Conservation (phyloP, 2,329 filamentous ascomycete species). For the Aspergillus awamori region DNA sequence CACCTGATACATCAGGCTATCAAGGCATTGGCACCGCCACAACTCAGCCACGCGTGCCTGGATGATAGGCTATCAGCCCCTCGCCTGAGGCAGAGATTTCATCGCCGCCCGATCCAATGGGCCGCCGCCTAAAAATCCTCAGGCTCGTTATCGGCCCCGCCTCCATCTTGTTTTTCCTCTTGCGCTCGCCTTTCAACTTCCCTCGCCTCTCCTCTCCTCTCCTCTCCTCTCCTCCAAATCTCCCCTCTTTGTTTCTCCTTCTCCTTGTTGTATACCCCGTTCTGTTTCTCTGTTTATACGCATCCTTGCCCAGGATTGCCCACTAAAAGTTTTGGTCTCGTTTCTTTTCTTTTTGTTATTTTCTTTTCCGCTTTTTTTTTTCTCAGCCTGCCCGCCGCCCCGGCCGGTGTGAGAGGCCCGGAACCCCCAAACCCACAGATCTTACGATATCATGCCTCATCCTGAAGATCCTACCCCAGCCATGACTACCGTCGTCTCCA, state of each 20-base stretch:
- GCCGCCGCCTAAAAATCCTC: constrained; percentile 7
- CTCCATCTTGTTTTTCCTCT: constrained; percentile 11
- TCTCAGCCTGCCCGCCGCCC: neutral
- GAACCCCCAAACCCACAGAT: neutral
- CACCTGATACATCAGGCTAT: neutral
- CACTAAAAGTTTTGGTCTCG: constrained; percentile 10
- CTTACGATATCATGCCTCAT: constrained; percentile 48
- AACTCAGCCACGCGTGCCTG: neutral
- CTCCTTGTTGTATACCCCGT: constrained; percentile 7
- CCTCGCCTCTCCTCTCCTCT: constrained; percentile 7
- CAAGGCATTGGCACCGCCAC: neutral
- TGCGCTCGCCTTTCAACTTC: constrained; percentile 7
- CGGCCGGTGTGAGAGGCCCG: neutral
- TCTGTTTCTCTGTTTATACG: constrained; percentile 10
- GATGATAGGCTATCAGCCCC: constrained; percentile 1
- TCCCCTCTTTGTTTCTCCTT: neutral
- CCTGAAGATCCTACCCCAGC: constrained; percentile 42
- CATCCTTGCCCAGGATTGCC: constrained; percentile 9
- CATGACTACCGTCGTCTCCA: constrained; percentile 53
- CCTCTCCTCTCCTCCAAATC: neutral
- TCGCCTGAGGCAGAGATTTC: constrained; percentile 27
- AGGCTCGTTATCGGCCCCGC: constrained; percentile 13
- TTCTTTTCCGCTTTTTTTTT: constrained; percentile 10
- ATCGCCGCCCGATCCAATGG: constrained; percentile 8
- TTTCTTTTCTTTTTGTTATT: constrained; percentile 10